Evolutionary conservation across 1,284 basidiomycete species (phyloP).

Genomic region (Mycena citricolor): DNA sequence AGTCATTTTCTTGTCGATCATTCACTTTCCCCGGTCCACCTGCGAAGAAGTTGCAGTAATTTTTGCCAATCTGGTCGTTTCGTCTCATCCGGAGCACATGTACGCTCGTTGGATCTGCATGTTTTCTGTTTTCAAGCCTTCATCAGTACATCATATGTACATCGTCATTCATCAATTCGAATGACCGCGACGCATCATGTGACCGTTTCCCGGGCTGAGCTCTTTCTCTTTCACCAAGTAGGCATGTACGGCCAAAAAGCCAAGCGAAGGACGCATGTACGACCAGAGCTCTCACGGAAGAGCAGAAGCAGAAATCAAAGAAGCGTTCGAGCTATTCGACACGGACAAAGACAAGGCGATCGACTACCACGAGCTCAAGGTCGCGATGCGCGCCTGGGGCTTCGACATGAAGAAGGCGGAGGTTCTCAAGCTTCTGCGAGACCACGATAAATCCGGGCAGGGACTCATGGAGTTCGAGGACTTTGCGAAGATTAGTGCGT

Average conservation of each 20-base stretch:
- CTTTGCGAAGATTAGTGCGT: constrained; percentile 95
- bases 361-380: constrained; percentile 98
- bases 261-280: constrained; percentile 67
- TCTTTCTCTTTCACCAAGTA: no score
- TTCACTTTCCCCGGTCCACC: no score
- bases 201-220: no score
- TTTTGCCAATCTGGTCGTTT: no score
- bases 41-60: no score
- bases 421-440: constrained; percentile 91
- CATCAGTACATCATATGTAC: no score
- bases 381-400: constrained; percentile 96
- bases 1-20: no score
- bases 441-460: constrained; percentile 87
- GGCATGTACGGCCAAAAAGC: constrained; percentile 72
- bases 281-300: constrained; percentile 86
- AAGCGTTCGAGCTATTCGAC: constrained; percentile 99
- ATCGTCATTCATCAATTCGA: no score
- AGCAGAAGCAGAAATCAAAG: constrained; percentile 98
- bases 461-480: constrained; percentile 95
- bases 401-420: constrained; percentile 99
- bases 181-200: no score
- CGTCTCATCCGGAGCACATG: no score
- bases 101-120: no score
- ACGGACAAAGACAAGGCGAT: constrained; percentile 97
- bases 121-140: no score